phyloP scores from a whole-genome alignment of 2,329 filamentous ascomycete genomes.

The Onygenales sp. region DNA sequence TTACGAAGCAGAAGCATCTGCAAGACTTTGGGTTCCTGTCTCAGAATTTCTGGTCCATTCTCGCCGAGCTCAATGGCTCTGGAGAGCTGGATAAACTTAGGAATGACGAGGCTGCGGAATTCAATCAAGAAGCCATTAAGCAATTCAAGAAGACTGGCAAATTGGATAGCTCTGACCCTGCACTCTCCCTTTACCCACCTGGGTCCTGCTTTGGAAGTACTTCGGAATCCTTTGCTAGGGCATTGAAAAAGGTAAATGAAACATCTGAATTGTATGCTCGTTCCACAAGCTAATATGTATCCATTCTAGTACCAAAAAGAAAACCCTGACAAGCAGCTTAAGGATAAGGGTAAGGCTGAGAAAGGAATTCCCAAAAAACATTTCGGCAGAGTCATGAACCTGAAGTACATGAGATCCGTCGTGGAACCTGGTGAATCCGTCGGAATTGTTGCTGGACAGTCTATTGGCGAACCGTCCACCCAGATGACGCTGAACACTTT shows the following conservation, averaged over 20 bases:
- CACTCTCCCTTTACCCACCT: constrained; percentile 63
- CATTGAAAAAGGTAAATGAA: constrained; percentile 49
- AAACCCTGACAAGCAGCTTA: constrained; percentile 56
- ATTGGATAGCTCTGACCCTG: constrained; percentile 62
- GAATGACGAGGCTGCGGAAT: constrained; percentile 55
- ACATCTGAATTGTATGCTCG: not conserved
- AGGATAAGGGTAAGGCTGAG: constrained; percentile 47
- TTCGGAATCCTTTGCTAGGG: constrained; percentile 73
- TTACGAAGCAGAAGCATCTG: constrained; percentile 87
- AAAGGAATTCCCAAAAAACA: constrained; percentile 53
- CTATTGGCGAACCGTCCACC: constrained; percentile 91
- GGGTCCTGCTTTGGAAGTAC: constrained; percentile 68
- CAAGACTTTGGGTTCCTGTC: constrained; percentile 84
- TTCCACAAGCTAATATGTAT: not conserved
- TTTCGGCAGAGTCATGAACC: constrained; percentile 74
- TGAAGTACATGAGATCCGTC: constrained; percentile 86
- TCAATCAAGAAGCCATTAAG: constrained; percentile 63
- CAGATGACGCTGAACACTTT: constrained; percentile 99
- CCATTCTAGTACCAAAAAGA: constrained; percentile 59
- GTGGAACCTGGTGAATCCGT: constrained; percentile 95
- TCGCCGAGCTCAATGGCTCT: constrained; percentile 63
- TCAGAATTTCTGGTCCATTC: constrained; percentile 72
- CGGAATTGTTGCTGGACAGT: constrained; percentile 92
- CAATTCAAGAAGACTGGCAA: constrained; percentile 65
- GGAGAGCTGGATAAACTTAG: constrained; percentile 46